Evolutionary conservation across 2,329 filamentous ascomycete species (phyloP).

Genomic region (Arachnomyces sp.): DNA sequence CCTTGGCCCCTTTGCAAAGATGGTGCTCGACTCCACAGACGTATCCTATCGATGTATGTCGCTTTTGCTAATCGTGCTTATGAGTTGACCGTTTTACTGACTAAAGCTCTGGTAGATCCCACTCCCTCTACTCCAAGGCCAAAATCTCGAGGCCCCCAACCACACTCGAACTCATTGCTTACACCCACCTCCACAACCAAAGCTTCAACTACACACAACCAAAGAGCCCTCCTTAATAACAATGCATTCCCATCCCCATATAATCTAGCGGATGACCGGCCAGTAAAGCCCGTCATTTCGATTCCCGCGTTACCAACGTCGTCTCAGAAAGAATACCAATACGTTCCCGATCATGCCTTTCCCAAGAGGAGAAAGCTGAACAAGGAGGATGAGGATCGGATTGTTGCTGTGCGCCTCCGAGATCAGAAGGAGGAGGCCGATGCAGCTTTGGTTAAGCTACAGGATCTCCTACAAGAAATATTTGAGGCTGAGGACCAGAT

Average conservation of each 20-base stretch:
- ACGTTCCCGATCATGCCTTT: constrained; percentile 27
- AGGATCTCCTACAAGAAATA: constrained; percentile 61
- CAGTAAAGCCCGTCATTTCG: constrained; percentile 37
- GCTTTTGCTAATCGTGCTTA: no score
- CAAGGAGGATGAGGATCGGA: constrained; percentile 46
- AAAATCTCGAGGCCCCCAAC: constrained; percentile 16
- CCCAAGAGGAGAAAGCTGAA: constrained; percentile 46
- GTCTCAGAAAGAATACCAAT: constrained; percentile 33
- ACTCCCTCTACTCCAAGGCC: constrained; percentile 17
- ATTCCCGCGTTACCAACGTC: constrained; percentile 39
- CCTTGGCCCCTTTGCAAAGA: constrained; percentile 48
- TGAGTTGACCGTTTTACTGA: background rate
- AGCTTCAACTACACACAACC: constrained; percentile 15
- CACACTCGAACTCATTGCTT: constrained; percentile 11
- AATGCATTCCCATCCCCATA: constrained; percentile 40
- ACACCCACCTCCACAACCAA: constrained; percentile 11
- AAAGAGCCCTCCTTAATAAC: constrained; percentile 18
- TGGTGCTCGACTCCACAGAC: constrained; percentile 44
- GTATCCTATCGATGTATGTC: constrained; percentile 38
- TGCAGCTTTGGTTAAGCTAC: constrained; percentile 62
- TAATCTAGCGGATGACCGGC: constrained; percentile 12
- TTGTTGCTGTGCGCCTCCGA: constrained; percentile 52
- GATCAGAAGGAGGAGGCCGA: constrained; percentile 80
- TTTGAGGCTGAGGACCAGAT: constrained; percentile 69
- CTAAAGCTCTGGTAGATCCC: constrained; percentile 24